Percentiles rank a stretch among this genome's conserved stretches.
Evolutionary conservation across 225 moss, liverwort and hornwort species (phyloP).

Genomic region (Bryum argenteum): DNA sequence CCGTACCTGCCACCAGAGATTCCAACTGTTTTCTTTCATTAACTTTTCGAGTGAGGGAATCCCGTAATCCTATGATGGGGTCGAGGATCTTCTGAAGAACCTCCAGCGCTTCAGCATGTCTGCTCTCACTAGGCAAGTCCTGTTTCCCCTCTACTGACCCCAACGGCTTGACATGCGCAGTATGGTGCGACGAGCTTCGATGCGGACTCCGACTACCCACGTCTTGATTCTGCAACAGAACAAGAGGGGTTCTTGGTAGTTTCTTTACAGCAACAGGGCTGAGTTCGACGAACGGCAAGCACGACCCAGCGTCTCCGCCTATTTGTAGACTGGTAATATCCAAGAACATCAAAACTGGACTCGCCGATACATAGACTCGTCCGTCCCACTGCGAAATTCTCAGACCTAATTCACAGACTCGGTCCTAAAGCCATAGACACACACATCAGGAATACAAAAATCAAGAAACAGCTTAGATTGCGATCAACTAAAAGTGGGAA

Average conservation of each 20-base stretch:
- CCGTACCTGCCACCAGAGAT: constrained; percentile 17
- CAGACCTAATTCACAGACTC: background rate
- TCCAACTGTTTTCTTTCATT: background rate
- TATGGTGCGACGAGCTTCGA: constrained; percentile 7
- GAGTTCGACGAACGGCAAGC: too few relatives aligned
- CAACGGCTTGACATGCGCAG: background rate
- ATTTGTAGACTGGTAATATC: too few relatives aligned
- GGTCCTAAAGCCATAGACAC: background rate
- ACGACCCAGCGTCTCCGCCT: too few relatives aligned
- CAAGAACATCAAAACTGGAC: too few relatives aligned
- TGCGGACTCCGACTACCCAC: constrained; percentile 9
- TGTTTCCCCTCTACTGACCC: background rate
- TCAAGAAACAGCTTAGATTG: too few relatives aligned
- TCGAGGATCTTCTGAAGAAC: background rate
- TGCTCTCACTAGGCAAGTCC: background rate
- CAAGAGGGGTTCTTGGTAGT: background rate
- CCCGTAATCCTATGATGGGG: rapidly evolving
- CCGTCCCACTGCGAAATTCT: background rate
- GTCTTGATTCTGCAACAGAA: constrained; percentile 17
- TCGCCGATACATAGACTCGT: too few relatives aligned
- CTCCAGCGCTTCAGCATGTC: background rate
- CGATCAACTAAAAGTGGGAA: too few relatives aligned
- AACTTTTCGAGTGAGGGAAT: background rate
- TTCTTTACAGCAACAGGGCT: background rate
- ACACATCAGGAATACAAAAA: too few relatives aligned